Conservation (phyloP, 352 stramenopile species). For the Vaucheria bursata region DNA sequence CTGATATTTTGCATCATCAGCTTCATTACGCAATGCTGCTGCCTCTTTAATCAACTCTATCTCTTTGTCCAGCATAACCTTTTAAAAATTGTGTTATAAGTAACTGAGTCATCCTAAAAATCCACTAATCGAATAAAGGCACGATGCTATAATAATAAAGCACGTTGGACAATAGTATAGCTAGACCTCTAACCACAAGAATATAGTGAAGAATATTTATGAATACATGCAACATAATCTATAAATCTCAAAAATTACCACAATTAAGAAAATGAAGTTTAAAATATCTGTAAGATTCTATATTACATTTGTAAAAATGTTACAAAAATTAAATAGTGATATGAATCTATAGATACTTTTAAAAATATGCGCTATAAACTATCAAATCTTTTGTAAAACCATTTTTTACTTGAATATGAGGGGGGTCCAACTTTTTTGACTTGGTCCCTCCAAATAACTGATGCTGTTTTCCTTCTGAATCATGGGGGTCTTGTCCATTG, state of each 20-base stretch:
- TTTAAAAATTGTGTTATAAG: background rate
- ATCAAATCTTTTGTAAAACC: too few species aligned
- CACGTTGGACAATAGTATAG: background rate
- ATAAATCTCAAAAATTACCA: background rate
- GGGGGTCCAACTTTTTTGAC: background rate
- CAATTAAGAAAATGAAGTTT: background rate
- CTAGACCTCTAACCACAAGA: background rate
- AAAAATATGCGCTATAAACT: background rate
- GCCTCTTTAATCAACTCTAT: background rate
- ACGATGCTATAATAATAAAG: background rate
- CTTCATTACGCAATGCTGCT: background rate
- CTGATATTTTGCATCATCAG: background rate
- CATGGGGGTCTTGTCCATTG: conserved; percentile 62
- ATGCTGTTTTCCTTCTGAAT: conserved; percentile 6
- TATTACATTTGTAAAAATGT: background rate
- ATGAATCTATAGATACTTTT: background rate
- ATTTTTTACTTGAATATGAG: background rate
- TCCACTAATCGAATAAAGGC: background rate
- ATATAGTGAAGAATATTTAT: background rate
- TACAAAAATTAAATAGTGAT: background rate
- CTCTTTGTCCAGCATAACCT: background rate
- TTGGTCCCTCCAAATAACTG: conserved; percentile 3
- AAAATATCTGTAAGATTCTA: too few species aligned
- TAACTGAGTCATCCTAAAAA: background rate
- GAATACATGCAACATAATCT: background rate